Evolutionary conservation across 1,139 yeast species (phyloP).

Genomic region (Taphrina flavorubra): DNA sequence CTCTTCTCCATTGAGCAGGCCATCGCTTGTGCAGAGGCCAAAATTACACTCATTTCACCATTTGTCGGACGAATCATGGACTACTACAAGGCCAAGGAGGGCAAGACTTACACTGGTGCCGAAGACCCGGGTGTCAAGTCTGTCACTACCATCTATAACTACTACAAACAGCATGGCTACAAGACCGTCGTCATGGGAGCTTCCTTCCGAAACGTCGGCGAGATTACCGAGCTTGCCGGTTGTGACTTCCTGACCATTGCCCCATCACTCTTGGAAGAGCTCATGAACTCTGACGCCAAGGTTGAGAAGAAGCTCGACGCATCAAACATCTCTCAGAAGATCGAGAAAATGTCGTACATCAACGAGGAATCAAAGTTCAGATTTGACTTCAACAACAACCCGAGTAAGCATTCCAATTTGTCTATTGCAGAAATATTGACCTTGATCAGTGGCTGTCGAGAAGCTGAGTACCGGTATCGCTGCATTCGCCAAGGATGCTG

Average conservation of each 20-base stretch:
- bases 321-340: constrained; percentile 61
- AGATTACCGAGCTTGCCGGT: constrained; percentile 96
- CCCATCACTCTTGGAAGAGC: constrained; percentile 89
- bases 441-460: constrained; percentile 85
- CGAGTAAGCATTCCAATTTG: constrained; percentile 5
- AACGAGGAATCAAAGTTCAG: constrained; percentile 91
- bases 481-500: constrained; percentile 93
- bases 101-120: constrained; percentile 74
- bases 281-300: constrained; percentile 73
- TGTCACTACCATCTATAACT: constrained; percentile 87
- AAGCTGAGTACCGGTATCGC: constrained; percentile 98
- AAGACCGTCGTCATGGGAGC: constrained; percentile 99
- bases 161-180: constrained; percentile 96
- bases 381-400: constrained; percentile 86
- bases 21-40: constrained; percentile 98
- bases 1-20: constrained; percentile 96
- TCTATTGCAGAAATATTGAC: neutral
- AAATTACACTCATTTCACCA: constrained; percentile 94
- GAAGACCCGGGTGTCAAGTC: constrained; percentile 98
- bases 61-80: constrained; percentile 99
- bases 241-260: constrained; percentile 95
- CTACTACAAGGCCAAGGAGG: constrained; percentile 96
- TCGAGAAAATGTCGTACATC: constrained; percentile 77
- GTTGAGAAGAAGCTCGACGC: constrained; percentile 75
- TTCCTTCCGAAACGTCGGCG: constrained; percentile 97